Evolutionary conservation across 2,329 filamentous ascomycete species (phyloP), one percentile per base, ranked within the genome.

Genomic region (Cladosporium halotolerans): DNA sequence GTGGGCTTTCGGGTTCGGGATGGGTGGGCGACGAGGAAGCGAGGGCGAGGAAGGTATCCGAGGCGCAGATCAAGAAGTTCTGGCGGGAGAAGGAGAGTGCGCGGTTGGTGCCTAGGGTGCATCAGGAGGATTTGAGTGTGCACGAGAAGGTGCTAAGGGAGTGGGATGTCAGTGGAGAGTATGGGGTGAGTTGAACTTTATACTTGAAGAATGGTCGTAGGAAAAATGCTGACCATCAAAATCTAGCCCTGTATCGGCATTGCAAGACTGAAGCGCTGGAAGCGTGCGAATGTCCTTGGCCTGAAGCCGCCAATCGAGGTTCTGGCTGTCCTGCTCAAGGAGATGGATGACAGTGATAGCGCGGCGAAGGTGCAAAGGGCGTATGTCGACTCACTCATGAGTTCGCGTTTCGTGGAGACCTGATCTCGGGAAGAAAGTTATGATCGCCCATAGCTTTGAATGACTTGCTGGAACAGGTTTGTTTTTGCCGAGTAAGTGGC

Each of bases 221-320:
- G 19, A 16, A 19, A 23, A 38, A 18, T 54, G 52, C 59, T 63
- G 39, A 63, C 50, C 5, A 28, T 38, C 9, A 4, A 4, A 58
- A 45, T 54, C 42, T 64, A 95, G 89, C 93, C 93, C 1, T 95
- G 89, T 66, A 86, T 96, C 50, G 93, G 93, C 7, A 89, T 92
- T 49, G 73, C 83, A 36, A 83, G 93, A 45, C 74, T 86, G 62
- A 88, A 86, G 73, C 85, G 93, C 33, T 99, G 93, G 93, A 82
- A 88, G 66, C 83, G 93, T 43, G 93, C 93, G 4, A 79, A 95
- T 51, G 78, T 77, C 53, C 75, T 99, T n/a, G 85, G 86, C 3
- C 76, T 99, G n/a, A 79, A 85, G 32, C 93, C 93, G 1, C 92
- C 93, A 0, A 79, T 96, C 23, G 92, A 97, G 69, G 90, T 96